A percentile compares a stretch with the other conserved stretches of the same genome.
These are phyloP conservation scores for Flammula alnicola DNA, from an alignment of 1,284 basidiomycete species.

Conservation along the genomic window DNA sequence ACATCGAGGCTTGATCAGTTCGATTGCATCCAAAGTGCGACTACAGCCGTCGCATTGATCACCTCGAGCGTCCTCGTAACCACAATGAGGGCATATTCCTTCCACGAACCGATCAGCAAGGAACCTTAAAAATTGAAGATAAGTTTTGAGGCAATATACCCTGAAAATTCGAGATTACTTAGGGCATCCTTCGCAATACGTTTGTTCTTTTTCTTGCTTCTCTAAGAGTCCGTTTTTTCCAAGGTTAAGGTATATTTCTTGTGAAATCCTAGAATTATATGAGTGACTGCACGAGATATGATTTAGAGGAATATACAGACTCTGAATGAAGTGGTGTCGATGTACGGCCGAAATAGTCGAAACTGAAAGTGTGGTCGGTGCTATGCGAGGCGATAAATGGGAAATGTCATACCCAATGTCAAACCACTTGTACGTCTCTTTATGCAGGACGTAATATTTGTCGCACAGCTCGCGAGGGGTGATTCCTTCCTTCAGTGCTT, in stretches of 20 bases:
- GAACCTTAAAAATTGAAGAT: constrained; percentile 58
- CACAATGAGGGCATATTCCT: constrained; percentile 91
- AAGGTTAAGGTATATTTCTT: constrained; percentile 86
- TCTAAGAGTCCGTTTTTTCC: constrained; percentile 78
- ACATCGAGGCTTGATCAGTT: constrained; percentile 95
- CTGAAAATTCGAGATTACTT: constrained; percentile 53
- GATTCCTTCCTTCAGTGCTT: constrained; percentile 93
- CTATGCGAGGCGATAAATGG: constrained; percentile 7
- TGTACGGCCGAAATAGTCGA: constrained; percentile 97
- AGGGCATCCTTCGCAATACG: constrained; percentile 89
- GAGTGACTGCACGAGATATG: constrained; percentile 10
- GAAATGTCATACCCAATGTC: constrained; percentile 65
- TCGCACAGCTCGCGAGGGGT: constrained; percentile 90
- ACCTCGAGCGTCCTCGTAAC: constrained; percentile 92
- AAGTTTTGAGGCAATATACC: not conserved
- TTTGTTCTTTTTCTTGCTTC: constrained; percentile 88
- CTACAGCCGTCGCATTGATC: constrained; percentile 98
- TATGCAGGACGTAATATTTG: constrained; percentile 91
- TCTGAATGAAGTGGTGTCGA: constrained; percentile 91
- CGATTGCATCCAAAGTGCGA: constrained; percentile 91
- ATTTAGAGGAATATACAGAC: constrained; percentile 45
- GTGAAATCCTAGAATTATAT: constrained; percentile 69
- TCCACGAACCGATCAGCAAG: constrained; percentile 95
- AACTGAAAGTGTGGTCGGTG: constrained; percentile 53
- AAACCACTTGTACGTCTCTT: constrained; percentile 96